Evolutionary conservation across 2,329 filamentous ascomycete species (phyloP).

Genomic region (Aspergillus spinulosporus): DNA sequence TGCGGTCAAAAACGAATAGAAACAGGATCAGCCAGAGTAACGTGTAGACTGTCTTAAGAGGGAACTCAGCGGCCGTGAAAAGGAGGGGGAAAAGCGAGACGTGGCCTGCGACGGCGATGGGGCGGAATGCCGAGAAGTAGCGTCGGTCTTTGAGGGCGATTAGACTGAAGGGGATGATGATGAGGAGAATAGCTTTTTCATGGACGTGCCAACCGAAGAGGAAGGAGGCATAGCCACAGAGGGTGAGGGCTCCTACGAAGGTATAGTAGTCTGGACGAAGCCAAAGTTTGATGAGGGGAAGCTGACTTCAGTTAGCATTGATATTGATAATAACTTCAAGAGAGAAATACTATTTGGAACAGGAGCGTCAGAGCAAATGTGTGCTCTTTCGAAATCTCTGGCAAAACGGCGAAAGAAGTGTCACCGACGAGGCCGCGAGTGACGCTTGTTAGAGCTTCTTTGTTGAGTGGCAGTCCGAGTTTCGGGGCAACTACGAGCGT

Average conservation of each 20-base stretch:
- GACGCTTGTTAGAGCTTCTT: slow-evolving; percentile 77
- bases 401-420: slow-evolving; percentile 88
- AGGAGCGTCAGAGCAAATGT: slow-evolving; percentile 82
- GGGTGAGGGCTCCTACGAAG: slow-evolving; percentile 84
- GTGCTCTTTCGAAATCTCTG: slow-evolving; percentile 74
- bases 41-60: slow-evolving; percentile 90
- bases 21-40: slow-evolving; percentile 88
- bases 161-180: slow-evolving; percentile 93
- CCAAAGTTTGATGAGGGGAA: slow-evolving; percentile 82
- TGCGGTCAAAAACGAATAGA: slow-evolving; percentile 78
- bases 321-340: slow-evolving; percentile 9
- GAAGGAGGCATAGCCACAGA: slow-evolving; percentile 95
- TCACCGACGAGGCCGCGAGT: slow-evolving; percentile 92
- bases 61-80: slow-evolving; percentile 89
- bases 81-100: slow-evolving; percentile 93
- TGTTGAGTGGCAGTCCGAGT: slow-evolving; percentile 71
- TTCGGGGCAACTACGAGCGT: slow-evolving; percentile 70
- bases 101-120: slow-evolving; percentile 87
- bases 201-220: slow-evolving; percentile 98
- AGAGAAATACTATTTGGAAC: slow-evolving; percentile 64
- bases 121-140: slow-evolving; percentile 87
- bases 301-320: slow-evolving; percentile 35
- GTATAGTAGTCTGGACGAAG: slow-evolving; percentile 77
- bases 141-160: slow-evolving; percentile 86
- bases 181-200: slow-evolving; percentile 91